Percentiles rank a stretch among this genome's conserved stretches.
Conservation (phyloP, 495 filamentous ascomycete genomes). For the Chaetomium fimeti region DNA sequence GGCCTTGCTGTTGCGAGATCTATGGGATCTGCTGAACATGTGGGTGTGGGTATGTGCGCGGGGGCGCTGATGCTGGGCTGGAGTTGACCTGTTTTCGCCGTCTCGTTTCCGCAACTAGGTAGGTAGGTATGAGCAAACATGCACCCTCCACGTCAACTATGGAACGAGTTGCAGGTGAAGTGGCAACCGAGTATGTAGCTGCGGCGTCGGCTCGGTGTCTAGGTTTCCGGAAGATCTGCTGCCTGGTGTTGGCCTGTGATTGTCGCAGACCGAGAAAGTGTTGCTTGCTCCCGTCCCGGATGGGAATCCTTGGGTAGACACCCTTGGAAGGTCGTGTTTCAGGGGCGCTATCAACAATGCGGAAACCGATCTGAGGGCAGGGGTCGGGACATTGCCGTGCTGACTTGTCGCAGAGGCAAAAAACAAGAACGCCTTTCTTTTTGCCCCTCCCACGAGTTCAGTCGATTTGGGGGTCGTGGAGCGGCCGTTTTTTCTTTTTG, state of each 20-base stretch:
- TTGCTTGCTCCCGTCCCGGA: constrained; percentile 23
- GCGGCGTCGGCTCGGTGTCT: constrained; percentile 16
- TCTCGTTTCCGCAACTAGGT: neutral
- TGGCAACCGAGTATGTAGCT: constrained; percentile 11
- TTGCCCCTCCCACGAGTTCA: neutral
- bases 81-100: neutral
- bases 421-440: neutral
- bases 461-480: neutral
- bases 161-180: constrained; percentile 5
- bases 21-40: constrained; percentile 53
- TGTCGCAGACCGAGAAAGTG: constrained; percentile 25
- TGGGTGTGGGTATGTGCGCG: constrained; percentile 28
- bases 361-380: constrained; percentile 22
- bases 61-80: constrained; percentile 15
- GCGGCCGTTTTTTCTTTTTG: constrained; percentile 8
- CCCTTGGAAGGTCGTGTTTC: constrained; percentile 35
- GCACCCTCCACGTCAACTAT: constrained; percentile 22
- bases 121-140: constrained; percentile 4
- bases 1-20: constrained; percentile 30
- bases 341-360: constrained; percentile 43
- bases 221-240: constrained; percentile 32
- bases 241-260: constrained; percentile 25
- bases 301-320: constrained; percentile 26
- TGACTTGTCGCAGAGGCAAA: neutral
- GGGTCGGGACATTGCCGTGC: constrained; percentile 31